Conservation (phyloP, 208 protist species). For the Leishmania lainsoni region DNA sequence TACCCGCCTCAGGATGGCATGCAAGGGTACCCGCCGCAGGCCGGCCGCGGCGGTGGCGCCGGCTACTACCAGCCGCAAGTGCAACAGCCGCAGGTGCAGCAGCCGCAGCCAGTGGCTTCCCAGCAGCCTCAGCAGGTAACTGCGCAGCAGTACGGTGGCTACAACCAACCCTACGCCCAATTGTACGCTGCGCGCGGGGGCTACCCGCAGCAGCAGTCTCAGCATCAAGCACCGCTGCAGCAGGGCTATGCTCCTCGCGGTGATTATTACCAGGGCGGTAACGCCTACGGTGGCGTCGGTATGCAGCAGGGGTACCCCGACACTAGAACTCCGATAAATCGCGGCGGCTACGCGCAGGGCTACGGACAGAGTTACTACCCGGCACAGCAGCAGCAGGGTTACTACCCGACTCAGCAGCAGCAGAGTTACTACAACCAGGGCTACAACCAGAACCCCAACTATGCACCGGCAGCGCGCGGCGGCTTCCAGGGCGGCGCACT, state of each 20-base stretch:
- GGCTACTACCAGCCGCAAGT: constrained; percentile 26
- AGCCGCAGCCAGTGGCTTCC: constrained; percentile 3
- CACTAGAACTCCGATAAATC: not conserved
- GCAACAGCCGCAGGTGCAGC: constrained; percentile 1
- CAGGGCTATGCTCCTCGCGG: constrained; percentile 27
- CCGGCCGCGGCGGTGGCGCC: constrained; percentile 14
- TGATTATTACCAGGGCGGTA: constrained; percentile 29
- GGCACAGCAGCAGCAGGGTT: constrained; percentile 8
- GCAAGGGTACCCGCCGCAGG: constrained; percentile 33
- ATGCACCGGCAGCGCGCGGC: constrained; percentile 10
- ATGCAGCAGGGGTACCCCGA: constrained; percentile 14
- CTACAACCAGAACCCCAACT: constrained; percentile 10
- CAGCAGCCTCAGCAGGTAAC: constrained; percentile 10
- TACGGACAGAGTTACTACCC: constrained; percentile 1
- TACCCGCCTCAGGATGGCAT: constrained; percentile 18
- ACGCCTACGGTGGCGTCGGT: not conserved
- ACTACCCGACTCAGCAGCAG: constrained; percentile 14
- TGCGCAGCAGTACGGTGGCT: constrained; percentile 23
- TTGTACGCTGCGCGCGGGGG: not conserved
- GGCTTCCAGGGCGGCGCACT: constrained; percentile 30
- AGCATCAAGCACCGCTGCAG: constrained; percentile 4
- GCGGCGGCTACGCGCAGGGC: constrained; percentile 10
- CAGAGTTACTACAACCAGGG: constrained; percentile 19
- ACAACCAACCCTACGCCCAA: constrained; percentile 13
- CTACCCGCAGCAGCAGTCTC: constrained; percentile 9